A percentile compares a stretch with the other conserved stretches of the same genome.
Conservation (phyloP, 352 stramenopile species). For the Globisporangium polare region DNA sequence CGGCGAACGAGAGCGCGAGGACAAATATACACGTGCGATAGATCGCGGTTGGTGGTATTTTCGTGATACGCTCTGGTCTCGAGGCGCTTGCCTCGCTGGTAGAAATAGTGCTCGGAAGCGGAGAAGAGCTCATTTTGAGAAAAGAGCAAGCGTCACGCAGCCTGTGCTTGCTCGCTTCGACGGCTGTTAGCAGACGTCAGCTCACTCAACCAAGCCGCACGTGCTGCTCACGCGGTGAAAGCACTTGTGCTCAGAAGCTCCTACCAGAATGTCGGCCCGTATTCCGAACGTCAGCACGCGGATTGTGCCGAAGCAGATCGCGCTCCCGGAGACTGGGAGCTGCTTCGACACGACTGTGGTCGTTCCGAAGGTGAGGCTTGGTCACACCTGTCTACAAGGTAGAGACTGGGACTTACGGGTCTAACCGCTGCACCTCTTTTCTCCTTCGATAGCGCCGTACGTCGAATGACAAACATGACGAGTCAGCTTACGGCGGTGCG, state of each 20-base stretch:
- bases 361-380: slow-evolving; percentile 35
- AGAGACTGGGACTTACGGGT: background rate
- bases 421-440: background rate
- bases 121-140: slow-evolving; percentile 31
- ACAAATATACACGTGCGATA: background rate
- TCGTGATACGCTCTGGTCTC: background rate
- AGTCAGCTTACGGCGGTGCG: slow-evolving; percentile 60
- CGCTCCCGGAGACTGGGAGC: slow-evolving; percentile 89
- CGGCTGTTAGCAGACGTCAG: background rate
- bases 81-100: background rate
- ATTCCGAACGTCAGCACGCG: slow-evolving; percentile 84
- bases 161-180: background rate
- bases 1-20: slow-evolving; percentile 2
- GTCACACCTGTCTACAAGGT: too few species aligned
- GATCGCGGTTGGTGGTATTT: slow-evolving; percentile 9
- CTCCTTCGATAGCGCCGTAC: slow-evolving; percentile 41
- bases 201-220: background rate
- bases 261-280: slow-evolving; percentile 39
- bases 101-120: background rate
- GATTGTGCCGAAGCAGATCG: slow-evolving; percentile 72
- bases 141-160: slow-evolving; percentile 20
- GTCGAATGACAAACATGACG: slow-evolving; percentile 68
- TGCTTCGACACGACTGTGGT: slow-evolving; percentile 93
- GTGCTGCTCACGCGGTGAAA: background rate
- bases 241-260: background rate